Conservation (phyloP, 2,329 filamentous ascomycete species). For the Incumbomyces delicatus region DNA sequence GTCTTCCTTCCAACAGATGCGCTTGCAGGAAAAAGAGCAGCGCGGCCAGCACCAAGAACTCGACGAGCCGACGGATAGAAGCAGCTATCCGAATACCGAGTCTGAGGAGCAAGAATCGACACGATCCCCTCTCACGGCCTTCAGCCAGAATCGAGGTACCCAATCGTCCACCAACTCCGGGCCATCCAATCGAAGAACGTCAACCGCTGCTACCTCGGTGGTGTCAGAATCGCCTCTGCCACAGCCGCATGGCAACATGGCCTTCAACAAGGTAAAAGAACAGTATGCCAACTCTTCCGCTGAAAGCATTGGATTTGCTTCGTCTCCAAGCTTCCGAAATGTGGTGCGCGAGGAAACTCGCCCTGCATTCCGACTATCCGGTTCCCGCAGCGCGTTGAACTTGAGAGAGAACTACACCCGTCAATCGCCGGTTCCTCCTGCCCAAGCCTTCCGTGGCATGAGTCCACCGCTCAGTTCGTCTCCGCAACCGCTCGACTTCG, state of each 20-base stretch:
- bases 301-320: constrained; percentile 1
- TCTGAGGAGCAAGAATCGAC: constrained; percentile 15
- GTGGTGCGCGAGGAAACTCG: constrained; percentile 65
- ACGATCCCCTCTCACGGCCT: constrained; percentile 47
- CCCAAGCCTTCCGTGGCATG: constrained; percentile 23
- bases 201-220: constrained; percentile 80
- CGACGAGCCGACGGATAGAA: constrained; percentile 29
- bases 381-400: constrained; percentile 54
- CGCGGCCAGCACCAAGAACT: constrained; percentile 34
- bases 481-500: constrained; percentile 17
- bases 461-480: constrained; percentile 34
- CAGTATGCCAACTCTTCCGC: constrained; percentile 4
- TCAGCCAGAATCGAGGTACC: constrained; percentile 69
- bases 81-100: constrained; percentile 28
- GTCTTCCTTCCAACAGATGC: constrained; percentile 74
- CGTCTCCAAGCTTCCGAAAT: constrained; percentile 42
- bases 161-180: constrained; percentile 72
- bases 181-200: constrained; percentile 60
- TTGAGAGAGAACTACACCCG: constrained; percentile 43
- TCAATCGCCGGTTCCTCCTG: constrained; percentile 24
- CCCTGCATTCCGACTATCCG: constrained; percentile 48
- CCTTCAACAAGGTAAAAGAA: constrained; percentile 3
- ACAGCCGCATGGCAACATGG: constrained; percentile 19
- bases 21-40: constrained; percentile 43
- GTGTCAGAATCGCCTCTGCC: constrained; percentile 54